A percentile compares a stretch with the other conserved stretches of the same genome.
phyloP scores from a whole-genome alignment of 306 rosid species.

The Lathyrus tuberosus region DNA sequence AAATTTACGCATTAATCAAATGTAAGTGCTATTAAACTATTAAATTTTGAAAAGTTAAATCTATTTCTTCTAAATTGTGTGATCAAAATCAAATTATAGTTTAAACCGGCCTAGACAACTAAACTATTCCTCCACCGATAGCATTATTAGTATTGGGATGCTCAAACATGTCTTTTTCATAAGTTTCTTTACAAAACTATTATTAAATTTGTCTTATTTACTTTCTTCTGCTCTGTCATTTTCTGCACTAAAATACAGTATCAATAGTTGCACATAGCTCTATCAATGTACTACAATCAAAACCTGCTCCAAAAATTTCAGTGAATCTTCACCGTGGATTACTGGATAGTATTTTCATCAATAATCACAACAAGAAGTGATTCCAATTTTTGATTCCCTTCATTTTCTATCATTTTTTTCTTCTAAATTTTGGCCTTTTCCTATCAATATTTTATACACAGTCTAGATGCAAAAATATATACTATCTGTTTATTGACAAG shows the following conservation, averaged over 20 bases:
- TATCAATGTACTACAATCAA: not conserved
- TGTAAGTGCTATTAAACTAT: no score
- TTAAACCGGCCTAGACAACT: not conserved
- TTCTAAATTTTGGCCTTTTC: not conserved
- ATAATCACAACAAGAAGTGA: not conserved
- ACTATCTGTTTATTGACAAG: not conserved
- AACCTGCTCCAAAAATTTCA: not conserved
- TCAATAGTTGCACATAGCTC: conserved; percentile 16
- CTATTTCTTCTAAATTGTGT: no score
- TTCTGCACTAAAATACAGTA: conserved; percentile 3
- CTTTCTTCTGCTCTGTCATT: conserved; percentile 15
- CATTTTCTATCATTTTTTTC: conserved; percentile 12
- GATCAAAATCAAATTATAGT: no score
- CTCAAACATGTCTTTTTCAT: conserved; percentile 14
- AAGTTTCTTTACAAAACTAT: conserved; percentile 20
- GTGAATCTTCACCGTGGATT: conserved; percentile 36
- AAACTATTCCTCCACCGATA: conserved; percentile 9
- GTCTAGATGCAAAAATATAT: conserved; percentile 20
- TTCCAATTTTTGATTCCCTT: conserved; percentile 49
- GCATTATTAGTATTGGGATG: conserved; percentile 19
- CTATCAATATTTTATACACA: conserved; percentile 21
- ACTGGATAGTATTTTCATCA: not conserved
- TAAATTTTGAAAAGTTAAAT: no score
- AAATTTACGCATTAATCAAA: no score
- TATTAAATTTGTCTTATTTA: not conserved